phyloP scores from a whole-genome alignment of 116 monocot genomes.

The Trichopus zeylanicus region DNA sequence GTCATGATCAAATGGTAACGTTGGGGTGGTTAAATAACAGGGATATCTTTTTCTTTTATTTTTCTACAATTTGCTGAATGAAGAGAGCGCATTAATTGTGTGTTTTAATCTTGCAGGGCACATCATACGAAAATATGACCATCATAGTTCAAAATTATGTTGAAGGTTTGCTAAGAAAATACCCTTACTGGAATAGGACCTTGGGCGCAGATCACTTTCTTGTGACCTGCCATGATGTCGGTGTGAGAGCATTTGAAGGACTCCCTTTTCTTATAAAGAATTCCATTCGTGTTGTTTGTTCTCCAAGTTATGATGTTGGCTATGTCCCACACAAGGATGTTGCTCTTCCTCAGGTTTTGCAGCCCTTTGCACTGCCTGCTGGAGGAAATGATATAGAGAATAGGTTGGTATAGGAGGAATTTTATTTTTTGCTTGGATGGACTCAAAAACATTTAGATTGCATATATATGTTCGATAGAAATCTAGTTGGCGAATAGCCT shows the following conservation, averaged over 20 bases:
- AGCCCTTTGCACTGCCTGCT: conserved; percentile 90
- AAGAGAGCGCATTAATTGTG: neutral
- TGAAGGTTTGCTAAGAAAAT: conserved; percentile 80
- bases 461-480: too few species aligned
- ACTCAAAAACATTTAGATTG: neutral
- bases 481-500: too few species aligned
- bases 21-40: neutral
- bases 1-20: neutral
- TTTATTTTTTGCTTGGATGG: neutral
- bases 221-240: conserved; percentile 98
- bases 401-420: conserved; percentile 36
- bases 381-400: conserved; percentile 89
- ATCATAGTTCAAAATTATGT: conserved; percentile 83
- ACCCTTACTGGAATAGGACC: conserved; percentile 98
- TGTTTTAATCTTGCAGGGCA: conserved; percentile 49
- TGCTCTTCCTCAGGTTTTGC: conserved; percentile 90
- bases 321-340: conserved; percentile 92
- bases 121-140: conserved; percentile 95
- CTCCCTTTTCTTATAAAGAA: conserved; percentile 68
- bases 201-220: conserved; percentile 90
- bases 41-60: neutral
- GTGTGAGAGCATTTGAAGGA: conserved; percentile 95
- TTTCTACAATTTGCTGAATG: neutral
- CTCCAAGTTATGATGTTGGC: conserved; percentile 90
- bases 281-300: conserved; percentile 88